These are phyloP conservation scores for Macrolepiota albuminosa DNA, from an alignment of 768 basidiomycete species.

Conservation along the genomic window DNA sequence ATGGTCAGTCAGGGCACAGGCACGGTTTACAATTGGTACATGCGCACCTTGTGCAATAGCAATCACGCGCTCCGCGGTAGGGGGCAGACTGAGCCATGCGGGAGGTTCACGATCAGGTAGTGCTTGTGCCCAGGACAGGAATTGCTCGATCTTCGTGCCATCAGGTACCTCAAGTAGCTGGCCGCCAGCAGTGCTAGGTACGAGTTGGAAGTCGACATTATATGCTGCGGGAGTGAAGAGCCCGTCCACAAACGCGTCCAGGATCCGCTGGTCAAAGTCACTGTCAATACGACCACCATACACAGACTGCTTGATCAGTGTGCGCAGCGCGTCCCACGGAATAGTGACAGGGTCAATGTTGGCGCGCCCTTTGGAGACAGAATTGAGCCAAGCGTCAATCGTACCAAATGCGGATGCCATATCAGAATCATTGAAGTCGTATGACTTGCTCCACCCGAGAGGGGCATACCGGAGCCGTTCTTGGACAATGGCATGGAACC, in stretches of 20 bases:
- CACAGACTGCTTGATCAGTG: conserved; percentile 91
- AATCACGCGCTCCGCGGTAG: conserved; percentile 88
- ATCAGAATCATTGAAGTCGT: conserved; percentile 99
- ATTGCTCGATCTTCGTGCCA: conserved; percentile 89
- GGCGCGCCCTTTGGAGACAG: conserved; percentile 78
- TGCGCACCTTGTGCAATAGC: conserved; percentile 81
- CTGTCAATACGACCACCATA: conserved; percentile 95
- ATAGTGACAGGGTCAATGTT: conserved; percentile 91
- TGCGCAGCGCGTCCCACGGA: conserved; percentile 94
- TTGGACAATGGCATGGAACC: conserved; percentile 98
- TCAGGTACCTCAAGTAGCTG: conserved; percentile 74
- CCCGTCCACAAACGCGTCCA: conserved; percentile 89
- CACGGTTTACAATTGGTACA: neutral
- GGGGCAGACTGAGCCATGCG: conserved; percentile 90
- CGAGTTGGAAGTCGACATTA: conserved; percentile 89
- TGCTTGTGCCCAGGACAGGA: conserved; percentile 83
- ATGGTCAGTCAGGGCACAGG: conserved; percentile 7
- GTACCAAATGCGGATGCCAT: conserved; percentile 89
- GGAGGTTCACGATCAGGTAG: conserved; percentile 93
- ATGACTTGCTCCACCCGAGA: conserved; percentile 93
- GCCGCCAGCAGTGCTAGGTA: conserved; percentile 55
- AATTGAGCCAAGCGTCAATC: conserved; percentile 86
- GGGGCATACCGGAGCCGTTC: conserved; percentile 96
- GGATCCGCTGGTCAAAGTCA: conserved; percentile 88
- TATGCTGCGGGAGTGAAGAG: conserved; percentile 88